Base-by-base conservation (phyloP, 345 rosid species). In the Salix brachista region DNA sequence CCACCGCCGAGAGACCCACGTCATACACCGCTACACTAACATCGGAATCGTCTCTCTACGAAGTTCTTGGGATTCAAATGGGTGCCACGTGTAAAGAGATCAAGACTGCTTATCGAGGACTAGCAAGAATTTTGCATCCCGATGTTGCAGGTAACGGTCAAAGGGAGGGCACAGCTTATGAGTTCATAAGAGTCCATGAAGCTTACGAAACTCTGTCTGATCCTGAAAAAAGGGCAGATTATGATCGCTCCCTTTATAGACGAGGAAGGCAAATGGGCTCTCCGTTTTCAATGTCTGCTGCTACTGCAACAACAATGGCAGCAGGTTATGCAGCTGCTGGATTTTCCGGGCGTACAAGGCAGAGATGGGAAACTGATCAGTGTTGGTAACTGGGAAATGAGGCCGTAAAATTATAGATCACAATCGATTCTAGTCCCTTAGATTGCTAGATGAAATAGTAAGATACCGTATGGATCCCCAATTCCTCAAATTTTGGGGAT, bases 361-460 rank as follows among this genome's bases (percentile, higher is more conserved):
- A 88, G 76, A 74, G 83, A 37, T 91, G 95, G 95, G 92, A 91
- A 75, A 88, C 92, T 8, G 95, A 91, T 79, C 95, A 91, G 82
- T 91, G 92, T 77, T 90, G 94, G 94, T 90, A 75, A 39, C 21
- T 4, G 2, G 36, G 50, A 70, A 44, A 13, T 48, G 10, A 16
- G 26, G 72, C n/a, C 50, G 10, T 4, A 8, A n/a, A 8, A 28
- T 28, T 3, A 25, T 69, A 4, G 19, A 46, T 70, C 30, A 4
- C 1, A 28, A 70, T 19, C 19, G 8, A 34, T 54, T 44, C 46
- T 69, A 26, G 9, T 6, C 9, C 36, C 5, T 44, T 69, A 69
- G 72, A 32, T 39, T 39, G 26, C 18, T 71, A 50, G 64, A 52
- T 30, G 41, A 52, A 71, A 52, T 19, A 46, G 25, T 44, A 28